Percentiles rank a stretch among this genome's conserved stretches.
Evolutionary conservation across 345 rosid species (phyloP).

Genomic region (Dovyalis caffra): DNA sequence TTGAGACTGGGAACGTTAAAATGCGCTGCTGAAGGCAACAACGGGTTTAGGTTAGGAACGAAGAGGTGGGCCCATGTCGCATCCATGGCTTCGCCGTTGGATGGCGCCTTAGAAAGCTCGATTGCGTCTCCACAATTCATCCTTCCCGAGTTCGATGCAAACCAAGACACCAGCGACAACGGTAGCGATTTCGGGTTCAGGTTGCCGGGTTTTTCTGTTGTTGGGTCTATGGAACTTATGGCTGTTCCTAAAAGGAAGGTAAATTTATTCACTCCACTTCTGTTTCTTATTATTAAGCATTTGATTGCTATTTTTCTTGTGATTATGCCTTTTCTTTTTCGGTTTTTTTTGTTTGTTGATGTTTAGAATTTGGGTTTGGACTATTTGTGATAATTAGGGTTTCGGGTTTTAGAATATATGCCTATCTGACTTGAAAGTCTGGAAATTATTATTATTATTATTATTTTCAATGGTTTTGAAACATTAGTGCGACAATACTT

Average conservation of each 20-base stretch:
- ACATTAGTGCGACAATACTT: not conserved
- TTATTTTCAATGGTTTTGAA: not conserved
- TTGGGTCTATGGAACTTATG: conserved; percentile 85
- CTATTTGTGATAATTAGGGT: not conserved
- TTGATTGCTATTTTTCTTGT: not conserved
- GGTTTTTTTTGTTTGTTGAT: not conserved
- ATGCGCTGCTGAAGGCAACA: conserved; percentile 30
- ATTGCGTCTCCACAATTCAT: conserved; percentile 27
- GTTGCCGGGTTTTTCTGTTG: conserved; percentile 41
- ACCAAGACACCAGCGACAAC: conserved; percentile 20
- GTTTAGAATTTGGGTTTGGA: not conserved
- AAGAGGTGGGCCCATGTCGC: conserved; percentile 40
- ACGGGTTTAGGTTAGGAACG: conserved; percentile 20
- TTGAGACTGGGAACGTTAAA: conserved; percentile 46
- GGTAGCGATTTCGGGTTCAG: conserved; percentile 33
- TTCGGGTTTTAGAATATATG: not conserved
- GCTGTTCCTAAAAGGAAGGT: conserved; percentile 92
- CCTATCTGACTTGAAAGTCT: not conserved
- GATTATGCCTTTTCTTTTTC: not conserved
- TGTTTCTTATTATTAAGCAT: not conserved
- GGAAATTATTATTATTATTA: not conserved
- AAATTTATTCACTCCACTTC: not conserved
- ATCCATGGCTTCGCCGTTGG: conserved; percentile 46
- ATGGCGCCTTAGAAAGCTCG: conserved; percentile 28
- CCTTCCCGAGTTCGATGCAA: conserved; percentile 45